Evolutionary conservation across 495 filamentous ascomycete species (phyloP).

Genomic region (Aspergillus sclerotiicarbonarius): DNA sequence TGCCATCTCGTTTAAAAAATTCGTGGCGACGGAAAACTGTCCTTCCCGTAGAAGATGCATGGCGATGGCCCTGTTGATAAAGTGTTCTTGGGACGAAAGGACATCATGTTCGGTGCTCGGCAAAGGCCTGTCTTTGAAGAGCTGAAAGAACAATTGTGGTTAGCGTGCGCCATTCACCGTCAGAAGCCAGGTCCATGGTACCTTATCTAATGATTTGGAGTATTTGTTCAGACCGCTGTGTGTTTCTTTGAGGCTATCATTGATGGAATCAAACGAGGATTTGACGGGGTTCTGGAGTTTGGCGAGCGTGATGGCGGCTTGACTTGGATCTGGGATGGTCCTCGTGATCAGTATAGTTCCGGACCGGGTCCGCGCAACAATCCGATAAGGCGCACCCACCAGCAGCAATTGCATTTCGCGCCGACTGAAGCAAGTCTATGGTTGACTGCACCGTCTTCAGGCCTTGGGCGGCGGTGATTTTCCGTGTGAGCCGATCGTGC

Average conservation of each 20-base stretch:
- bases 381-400: conserved; percentile 44
- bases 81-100: conserved; percentile 67
- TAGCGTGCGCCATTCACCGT: neutral
- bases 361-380: neutral
- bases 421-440: conserved; percentile 70
- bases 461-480: conserved; percentile 64
- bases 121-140: conserved; percentile 74
- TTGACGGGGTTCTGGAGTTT: conserved; percentile 84
- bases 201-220: conserved; percentile 79
- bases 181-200: conserved; percentile 27
- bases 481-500: conserved; percentile 64
- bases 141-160: conserved; percentile 39
- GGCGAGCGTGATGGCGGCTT: conserved; percentile 66
- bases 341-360: conserved; percentile 16
- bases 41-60: conserved; percentile 97
- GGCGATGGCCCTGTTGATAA: conserved; percentile 89
- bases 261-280: conserved; percentile 71
- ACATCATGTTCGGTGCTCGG: conserved; percentile 76
- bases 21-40: conserved; percentile 81
- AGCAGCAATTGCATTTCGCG: conserved; percentile 65
- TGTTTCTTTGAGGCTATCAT: conserved; percentile 75
- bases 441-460: conserved; percentile 76
- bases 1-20: conserved; percentile 67
- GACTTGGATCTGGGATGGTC: conserved; percentile 58
- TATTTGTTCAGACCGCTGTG: conserved; percentile 76